Base-by-base conservation (phyloP, 148 eudicot genomes). In the Mesembryanthemum crystallinum region DNA sequence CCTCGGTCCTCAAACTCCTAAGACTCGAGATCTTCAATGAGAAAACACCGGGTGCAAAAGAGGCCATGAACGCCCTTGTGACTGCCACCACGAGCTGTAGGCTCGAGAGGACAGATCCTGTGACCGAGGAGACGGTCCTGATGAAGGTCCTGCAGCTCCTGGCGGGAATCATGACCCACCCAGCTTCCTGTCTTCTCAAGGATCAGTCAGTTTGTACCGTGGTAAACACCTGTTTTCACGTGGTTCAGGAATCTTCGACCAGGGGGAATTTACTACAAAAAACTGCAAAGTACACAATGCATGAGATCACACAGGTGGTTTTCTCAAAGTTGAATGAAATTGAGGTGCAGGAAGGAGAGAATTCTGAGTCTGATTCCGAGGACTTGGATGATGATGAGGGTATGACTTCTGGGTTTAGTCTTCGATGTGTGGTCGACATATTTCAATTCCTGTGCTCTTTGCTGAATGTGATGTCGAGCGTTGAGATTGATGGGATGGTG, bases 401-500 rank as follows among this genome's bases (percentile, higher is more conserved):
- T 64, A 18, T 73, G 70, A 88, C 89, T 55, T 58, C 79, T 0
- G 87, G 96, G 11, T 89, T 82, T 71, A 86, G 97, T 14, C 78
- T 92, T 27, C 86, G 89, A 3, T 87, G 90, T 15, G 96, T 90
- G 0, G 92, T 89, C 2, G 99, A 95, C 60, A 91, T 92, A 39
- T 95, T 95, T 42, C 97, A 88, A 8, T 95, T 95, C 82, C 74
- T 95, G 77, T 92, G 99, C 80, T 95, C 99, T 29, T 79, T 95
- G 72, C 67, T 95, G 61, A 92, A 95, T 74, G 96, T 92, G 58
- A 91, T 92, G 11, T 92, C 87, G 11, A 65, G 87, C 5, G 76
- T 77, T 67, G 94, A 88, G 64, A 35, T 77, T 0, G 94, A 90
- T 66, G 92, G 87, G 57, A 13, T 75, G 29, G 51, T 72, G 0